phyloP scores from a whole-genome alignment of 116 monocot genomes.

The Posidonia oceanica region DNA sequence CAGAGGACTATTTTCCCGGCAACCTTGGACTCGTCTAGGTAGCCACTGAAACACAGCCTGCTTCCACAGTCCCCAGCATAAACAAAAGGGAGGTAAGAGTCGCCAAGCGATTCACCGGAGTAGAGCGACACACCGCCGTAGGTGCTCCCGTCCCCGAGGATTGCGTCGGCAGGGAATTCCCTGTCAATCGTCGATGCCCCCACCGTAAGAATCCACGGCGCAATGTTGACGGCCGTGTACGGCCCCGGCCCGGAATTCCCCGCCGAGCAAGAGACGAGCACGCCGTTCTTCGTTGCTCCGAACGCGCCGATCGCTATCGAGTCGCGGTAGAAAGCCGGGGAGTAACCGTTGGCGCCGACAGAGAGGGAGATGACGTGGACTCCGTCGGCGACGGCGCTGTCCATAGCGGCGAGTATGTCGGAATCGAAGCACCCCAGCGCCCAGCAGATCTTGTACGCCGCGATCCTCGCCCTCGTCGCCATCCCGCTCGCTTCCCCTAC shows the following conservation, averaged over 20 bases:
- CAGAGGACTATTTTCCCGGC: constrained; percentile 81
- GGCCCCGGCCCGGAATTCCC: constrained; percentile 75
- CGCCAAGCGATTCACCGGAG: constrained; percentile 23
- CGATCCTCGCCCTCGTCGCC: constrained; percentile 63
- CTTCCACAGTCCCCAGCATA: constrained; percentile 54
- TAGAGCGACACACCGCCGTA: constrained; percentile 66
- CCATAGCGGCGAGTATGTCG: constrained; percentile 91
- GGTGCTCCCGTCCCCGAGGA: constrained; percentile 47
- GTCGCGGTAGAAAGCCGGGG: constrained; percentile 43
- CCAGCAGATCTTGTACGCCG: constrained; percentile 97
- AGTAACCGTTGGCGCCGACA: constrained; percentile 49
- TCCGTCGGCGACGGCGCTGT: constrained; percentile 69
- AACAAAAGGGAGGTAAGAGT: constrained; percentile 33
- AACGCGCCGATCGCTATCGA: constrained; percentile 78
- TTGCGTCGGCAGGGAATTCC: constrained; percentile 64
- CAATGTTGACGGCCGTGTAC: constrained; percentile 59
- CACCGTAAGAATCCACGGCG: constrained; percentile 94
- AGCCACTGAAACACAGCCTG: constrained; percentile 28
- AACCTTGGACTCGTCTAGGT: constrained; percentile 31
- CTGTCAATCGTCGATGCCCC: constrained; percentile 82
- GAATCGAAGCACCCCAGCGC: constrained; percentile 63
- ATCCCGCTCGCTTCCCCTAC: constrained; percentile 62
- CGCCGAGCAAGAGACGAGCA: constrained; percentile 72
- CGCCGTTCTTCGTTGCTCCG: constrained; percentile 48
- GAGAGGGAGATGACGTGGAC: constrained; percentile 93